Conservation (phyloP, 768 basidiomycete species). For the Agrocybe praecox region DNA sequence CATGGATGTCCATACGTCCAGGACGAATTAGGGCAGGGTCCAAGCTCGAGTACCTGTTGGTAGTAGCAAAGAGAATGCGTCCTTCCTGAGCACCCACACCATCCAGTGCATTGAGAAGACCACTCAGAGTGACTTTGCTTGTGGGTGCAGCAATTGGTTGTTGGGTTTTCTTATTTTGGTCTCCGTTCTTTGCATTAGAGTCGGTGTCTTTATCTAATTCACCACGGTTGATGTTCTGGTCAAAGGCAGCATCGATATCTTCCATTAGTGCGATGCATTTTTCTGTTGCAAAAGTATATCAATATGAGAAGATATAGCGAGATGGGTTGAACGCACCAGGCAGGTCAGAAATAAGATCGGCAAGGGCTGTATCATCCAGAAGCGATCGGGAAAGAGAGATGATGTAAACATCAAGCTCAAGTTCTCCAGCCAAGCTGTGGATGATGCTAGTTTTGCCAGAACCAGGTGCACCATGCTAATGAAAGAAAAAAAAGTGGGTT, state of each 20-base stretch:
- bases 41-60: constrained; percentile 70
- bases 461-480: constrained; percentile 73
- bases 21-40: constrained; percentile 78
- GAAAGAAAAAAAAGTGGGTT: neutral
- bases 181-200: constrained; percentile 15
- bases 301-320: constrained; percentile 1
- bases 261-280: constrained; percentile 81
- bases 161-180: constrained; percentile 4
- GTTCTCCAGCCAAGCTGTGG: constrained; percentile 76
- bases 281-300: constrained; percentile 30
- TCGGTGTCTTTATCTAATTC: constrained; percentile 25
- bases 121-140: constrained; percentile 63
- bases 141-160: constrained; percentile 18
- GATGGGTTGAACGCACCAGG: constrained; percentile 41
- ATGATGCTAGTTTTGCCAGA: constrained; percentile 82
- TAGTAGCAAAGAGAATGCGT: constrained; percentile 79
- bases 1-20: constrained; percentile 79
- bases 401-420: constrained; percentile 73
- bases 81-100: constrained; percentile 82
- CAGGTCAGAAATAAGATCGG: constrained; percentile 58
- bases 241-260: constrained; percentile 82
- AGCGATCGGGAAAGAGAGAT: constrained; percentile 64
- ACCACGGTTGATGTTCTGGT: constrained; percentile 39
- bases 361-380: constrained; percentile 63
- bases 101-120: constrained; percentile 78